These are phyloP conservation scores for Oenanthe javanica DNA, from an alignment of 140 eudicot species.

Conservation along the genomic window DNA sequence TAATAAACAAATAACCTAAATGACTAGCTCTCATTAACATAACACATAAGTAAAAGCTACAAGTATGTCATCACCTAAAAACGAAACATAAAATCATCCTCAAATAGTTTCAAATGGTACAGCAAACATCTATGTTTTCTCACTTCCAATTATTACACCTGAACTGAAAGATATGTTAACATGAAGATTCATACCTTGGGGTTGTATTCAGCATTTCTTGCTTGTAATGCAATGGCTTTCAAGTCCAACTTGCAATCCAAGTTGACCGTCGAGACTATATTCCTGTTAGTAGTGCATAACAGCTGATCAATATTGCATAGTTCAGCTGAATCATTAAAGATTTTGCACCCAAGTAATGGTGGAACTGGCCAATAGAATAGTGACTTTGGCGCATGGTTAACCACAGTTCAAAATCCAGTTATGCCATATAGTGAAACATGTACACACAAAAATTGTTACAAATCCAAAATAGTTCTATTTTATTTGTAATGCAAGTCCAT, in stretches of 20 bases:
- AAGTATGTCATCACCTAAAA: not conserved
- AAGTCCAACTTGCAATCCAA: conserved; percentile 22
- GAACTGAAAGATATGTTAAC: not conserved
- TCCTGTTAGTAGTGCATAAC: conserved; percentile 1
- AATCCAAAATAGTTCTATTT: not conserved
- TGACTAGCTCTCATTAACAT: not conserved
- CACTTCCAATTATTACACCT: no score
- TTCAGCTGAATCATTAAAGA: not conserved
- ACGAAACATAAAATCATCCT: not conserved
- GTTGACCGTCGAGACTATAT: conserved; percentile 20
- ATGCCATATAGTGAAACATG: not conserved
- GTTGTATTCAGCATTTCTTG: conserved; percentile 18
- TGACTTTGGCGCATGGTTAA: not conserved
- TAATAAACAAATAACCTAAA: not conserved
- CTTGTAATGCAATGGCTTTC: conserved; percentile 20
- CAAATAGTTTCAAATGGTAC: not conserved
- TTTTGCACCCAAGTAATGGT: not conserved
- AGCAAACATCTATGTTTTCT: not conserved
- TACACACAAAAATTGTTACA: not conserved
- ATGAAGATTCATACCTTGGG: conserved; percentile 12
- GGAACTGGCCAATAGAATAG: not conserved
- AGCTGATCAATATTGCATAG: not conserved
- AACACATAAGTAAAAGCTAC: not conserved
- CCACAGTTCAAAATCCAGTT: not conserved
- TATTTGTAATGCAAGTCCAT: no score